Evolutionary conservation across 75 land plant species (phyloP).

Genomic region (Cryptomeria japonica): DNA sequence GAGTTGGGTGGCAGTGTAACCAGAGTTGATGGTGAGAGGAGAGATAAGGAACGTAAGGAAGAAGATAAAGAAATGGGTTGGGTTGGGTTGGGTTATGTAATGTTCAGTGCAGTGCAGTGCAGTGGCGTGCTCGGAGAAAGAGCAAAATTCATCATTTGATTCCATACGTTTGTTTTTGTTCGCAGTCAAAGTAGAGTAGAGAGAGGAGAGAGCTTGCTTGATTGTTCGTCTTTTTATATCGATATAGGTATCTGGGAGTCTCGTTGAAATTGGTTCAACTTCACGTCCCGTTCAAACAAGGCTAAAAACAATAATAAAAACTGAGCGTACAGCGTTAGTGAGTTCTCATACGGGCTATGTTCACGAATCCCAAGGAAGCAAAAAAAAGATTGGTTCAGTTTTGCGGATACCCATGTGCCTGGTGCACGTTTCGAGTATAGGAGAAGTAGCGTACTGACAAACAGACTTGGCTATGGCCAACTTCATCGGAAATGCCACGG

Average conservation of each 20-base stretch:
- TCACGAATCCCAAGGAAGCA: neutral
- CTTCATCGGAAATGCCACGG: neutral
- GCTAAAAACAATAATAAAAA: too few species aligned
- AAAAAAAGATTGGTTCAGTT: neutral
- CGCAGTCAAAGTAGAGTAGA: neutral
- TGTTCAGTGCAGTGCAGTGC: neutral
- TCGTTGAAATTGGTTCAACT: neutral
- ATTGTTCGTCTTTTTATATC: neutral
- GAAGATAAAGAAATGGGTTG: neutral
- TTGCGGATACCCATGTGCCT: conserved; percentile 9
- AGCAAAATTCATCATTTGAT: conserved; percentile 5
- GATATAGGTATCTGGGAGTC: neutral
- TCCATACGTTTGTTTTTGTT: conserved; percentile 5
- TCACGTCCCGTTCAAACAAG: neutral
- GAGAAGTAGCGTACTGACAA: neutral
- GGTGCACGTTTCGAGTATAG: conserved; percentile 6
- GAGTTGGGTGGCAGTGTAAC: neutral
- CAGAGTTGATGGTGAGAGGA: neutral
- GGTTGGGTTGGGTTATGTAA: too few species aligned
- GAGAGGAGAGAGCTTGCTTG: too few species aligned
- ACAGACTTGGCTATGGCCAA: neutral
- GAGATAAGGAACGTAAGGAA: neutral
- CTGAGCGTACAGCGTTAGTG: neutral
- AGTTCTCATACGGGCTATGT: neutral
- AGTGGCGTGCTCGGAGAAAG: conserved; percentile 12